Evolutionary conservation across 345 rosid species (phyloP).

Genomic region (Dipteronia sinensis): DNA sequence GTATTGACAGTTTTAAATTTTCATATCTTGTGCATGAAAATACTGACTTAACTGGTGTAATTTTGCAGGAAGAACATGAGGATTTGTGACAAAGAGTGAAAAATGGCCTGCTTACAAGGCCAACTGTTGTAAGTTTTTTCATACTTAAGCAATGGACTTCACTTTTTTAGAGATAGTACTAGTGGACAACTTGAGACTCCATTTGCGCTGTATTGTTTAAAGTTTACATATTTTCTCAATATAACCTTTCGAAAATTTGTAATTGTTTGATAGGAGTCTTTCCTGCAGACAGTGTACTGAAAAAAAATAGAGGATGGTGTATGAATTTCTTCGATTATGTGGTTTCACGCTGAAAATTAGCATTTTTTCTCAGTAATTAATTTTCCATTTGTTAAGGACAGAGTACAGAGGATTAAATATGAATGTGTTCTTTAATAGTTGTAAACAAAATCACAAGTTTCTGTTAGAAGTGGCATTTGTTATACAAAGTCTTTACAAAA

Average conservation of each 20-base stretch:
- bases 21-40: not conserved
- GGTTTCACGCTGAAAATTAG: not conserved
- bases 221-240: not conserved
- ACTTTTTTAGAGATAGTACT: not conserved
- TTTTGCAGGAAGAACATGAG: slow-evolving; percentile 56
- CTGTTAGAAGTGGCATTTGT: not conserved
- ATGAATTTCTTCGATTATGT: not conserved
- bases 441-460: not conserved
- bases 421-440: not conserved
- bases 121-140: slow-evolving; percentile 38
- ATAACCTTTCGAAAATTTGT: not conserved
- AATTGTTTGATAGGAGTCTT: not conserved
- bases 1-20: not conserved
- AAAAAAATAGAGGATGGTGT: not conserved
- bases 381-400: not conserved
- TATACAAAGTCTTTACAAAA: slow-evolving; percentile 7
- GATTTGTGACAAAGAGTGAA: slow-evolving; percentile 45
- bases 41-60: slow-evolving; percentile 9
- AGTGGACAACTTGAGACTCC: not conserved
- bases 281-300: not conserved
- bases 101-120: slow-evolving; percentile 35
- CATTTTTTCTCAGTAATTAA: not conserved
- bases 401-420: not conserved
- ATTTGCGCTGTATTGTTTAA: not conserved
- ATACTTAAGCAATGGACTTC: not conserved